Evolutionary conservation across 805 yeast species (phyloP).

Genomic region (Saturnispora bothae): DNA sequence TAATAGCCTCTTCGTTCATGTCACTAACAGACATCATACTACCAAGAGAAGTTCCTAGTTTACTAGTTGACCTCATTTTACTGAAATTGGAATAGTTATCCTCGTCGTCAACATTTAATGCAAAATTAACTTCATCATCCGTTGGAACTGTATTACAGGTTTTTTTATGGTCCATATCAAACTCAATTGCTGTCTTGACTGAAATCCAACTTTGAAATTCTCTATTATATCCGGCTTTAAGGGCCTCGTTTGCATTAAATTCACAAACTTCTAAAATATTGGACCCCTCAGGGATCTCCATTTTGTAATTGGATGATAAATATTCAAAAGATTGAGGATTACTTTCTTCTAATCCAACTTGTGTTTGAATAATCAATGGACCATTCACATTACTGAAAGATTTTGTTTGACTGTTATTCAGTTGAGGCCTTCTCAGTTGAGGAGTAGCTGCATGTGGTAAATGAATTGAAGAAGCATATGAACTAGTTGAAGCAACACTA

Average conservation of each 20-base stretch:
- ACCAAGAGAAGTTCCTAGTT: conserved; percentile 17
- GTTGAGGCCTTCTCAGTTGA: conserved; percentile 14
- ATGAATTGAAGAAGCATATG: conserved; percentile 8
- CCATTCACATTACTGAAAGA: conserved; percentile 10
- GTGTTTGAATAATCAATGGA: conserved; percentile 32
- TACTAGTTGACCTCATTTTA: conserved; percentile 8
- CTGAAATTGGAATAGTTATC: conserved; percentile 10
- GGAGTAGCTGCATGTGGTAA: background rate
- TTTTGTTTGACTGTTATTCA: conserved; percentile 10
- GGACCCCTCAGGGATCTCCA: conserved; percentile 38
- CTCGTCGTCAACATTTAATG: conserved; percentile 9
- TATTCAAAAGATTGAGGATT: conserved; percentile 36
- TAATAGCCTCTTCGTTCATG: conserved; percentile 3
- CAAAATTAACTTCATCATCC: conserved; percentile 2
- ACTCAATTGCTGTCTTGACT: conserved; percentile 37
- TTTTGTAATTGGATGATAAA: conserved; percentile 39
- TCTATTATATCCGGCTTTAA: conserved; percentile 37
- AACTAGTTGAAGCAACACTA: conserved; percentile 3
- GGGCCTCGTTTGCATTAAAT: conserved; percentile 47
- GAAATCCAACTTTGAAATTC: conserved; percentile 59
- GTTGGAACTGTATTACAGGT: conserved; percentile 14
- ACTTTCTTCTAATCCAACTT: conserved; percentile 33
- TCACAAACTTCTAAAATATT: conserved; percentile 44
- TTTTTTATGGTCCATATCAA: conserved; percentile 18
- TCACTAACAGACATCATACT: conserved; percentile 12